These are phyloP conservation scores for Herpomyces periplanetae DNA, from an alignment of 2,329 filamentous ascomycete genomes.

Conservation along the genomic window DNA sequence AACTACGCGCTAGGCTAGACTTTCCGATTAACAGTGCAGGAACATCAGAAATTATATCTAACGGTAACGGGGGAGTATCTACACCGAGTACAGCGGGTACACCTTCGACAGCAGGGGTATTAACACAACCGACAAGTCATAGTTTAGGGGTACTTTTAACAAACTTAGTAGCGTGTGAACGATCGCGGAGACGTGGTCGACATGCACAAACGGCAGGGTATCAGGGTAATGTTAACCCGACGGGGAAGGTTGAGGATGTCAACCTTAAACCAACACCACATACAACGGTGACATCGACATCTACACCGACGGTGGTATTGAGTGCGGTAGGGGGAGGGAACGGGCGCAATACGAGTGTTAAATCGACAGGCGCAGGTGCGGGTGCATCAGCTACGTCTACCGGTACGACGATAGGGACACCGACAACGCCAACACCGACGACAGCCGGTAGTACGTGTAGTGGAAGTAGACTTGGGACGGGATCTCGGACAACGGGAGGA, in stretches of 20 bases:
- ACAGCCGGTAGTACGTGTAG: conserved; percentile 7
- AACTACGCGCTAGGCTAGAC: conserved; percentile 54
- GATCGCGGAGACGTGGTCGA: too few relatives aligned
- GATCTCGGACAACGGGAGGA: conserved; percentile 6
- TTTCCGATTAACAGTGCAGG: conserved; percentile 20
- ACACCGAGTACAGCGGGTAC: too few relatives aligned
- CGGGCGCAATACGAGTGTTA: conserved; percentile 16
- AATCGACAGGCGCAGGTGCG: conserved; percentile 8
- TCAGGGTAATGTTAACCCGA: too few relatives aligned
- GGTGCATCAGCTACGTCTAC: conserved; percentile 2
- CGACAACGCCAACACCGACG: conserved; percentile 10
- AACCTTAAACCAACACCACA: too few relatives aligned
- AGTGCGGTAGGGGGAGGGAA: too few relatives aligned
- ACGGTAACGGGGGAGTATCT: too few relatives aligned
- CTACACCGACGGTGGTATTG: conserved; percentile 8
- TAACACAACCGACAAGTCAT: too few relatives aligned
- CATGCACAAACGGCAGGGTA: too few relatives aligned
- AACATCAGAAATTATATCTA: conserved; percentile 26
- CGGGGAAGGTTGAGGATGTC: too few relatives aligned
- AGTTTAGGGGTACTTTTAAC: too few relatives aligned
- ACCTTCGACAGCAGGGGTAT: too few relatives aligned
- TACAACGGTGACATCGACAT: conserved; percentile 12
- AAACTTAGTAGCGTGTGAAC: too few relatives aligned
- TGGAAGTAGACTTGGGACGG: conserved; percentile 7
- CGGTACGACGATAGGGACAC: conserved; percentile 2